These are phyloP conservation scores for Crassisporium funariophilum DNA, from an alignment of 768 basidiomycete species.

Conservation along the genomic window DNA sequence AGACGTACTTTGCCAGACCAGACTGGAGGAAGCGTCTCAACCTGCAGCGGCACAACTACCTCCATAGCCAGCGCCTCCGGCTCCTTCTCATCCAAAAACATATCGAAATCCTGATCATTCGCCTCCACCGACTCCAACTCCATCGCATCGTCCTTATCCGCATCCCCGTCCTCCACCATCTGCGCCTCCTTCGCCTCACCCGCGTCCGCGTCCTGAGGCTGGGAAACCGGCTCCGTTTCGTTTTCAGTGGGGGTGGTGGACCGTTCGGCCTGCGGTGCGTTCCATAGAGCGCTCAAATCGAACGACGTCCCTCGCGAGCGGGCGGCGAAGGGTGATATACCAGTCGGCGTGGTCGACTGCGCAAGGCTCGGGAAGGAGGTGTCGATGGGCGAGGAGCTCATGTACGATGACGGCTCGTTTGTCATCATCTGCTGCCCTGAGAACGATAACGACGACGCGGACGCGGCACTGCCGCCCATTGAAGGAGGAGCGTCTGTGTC, in stretches of 20 bases:
- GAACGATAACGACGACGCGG: too few species aligned
- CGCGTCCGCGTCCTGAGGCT: too few species aligned
- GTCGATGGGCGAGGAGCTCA: conserved; percentile 17
- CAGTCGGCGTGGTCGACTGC: conserved; percentile 33
- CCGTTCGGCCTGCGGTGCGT: conserved; percentile 42
- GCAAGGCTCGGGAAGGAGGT: conserved; percentile 18
- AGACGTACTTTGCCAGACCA: conserved; percentile 74
- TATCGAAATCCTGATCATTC: conserved; percentile 84
- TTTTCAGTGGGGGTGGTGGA: conserved; percentile 16
- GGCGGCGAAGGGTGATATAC: conserved; percentile 51
- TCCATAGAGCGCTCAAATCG: conserved; percentile 75
- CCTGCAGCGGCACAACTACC: conserved; percentile 36
- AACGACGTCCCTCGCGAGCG: conserved; percentile 58
- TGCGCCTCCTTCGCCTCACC: too few species aligned
- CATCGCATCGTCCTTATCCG: conserved; percentile 45
- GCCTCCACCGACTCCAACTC: conserved; percentile 55
- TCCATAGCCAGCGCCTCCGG: conserved; percentile 33
- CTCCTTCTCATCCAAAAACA: conserved; percentile 74
- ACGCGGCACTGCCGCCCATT: too few species aligned
- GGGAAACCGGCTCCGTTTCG: too few species aligned
- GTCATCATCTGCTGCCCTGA: too few species aligned
- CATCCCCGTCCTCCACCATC: too few species aligned
- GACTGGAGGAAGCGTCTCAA: conserved; percentile 61
- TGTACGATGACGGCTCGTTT: conserved; percentile 19
- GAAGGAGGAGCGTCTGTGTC: conserved; percentile 32